Percentiles rank a stretch among this genome's conserved stretches.
Conservation (phyloP, 768 basidiomycete species). For the Tricholoma furcatifolium region DNA sequence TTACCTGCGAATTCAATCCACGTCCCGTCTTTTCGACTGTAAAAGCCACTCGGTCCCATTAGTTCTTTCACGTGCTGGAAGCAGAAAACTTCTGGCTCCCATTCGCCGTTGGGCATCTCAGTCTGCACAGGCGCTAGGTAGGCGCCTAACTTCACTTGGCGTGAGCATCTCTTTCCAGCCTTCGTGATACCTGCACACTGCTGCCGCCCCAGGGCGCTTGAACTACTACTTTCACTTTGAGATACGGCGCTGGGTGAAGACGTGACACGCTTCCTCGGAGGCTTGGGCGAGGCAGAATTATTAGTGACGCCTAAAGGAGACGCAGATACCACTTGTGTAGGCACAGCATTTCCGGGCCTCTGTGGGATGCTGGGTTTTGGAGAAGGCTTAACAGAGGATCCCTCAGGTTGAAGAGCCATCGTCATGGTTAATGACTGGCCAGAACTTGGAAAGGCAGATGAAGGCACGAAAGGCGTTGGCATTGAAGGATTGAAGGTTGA, state of each 20-base stretch:
- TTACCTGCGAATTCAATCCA: slow-evolving; percentile 63
- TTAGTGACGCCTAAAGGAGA: slow-evolving; percentile 20
- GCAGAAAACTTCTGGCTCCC: slow-evolving; percentile 51
- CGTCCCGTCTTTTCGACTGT: slow-evolving; percentile 44
- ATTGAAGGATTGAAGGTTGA: slow-evolving; percentile 24
- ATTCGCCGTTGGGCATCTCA: slow-evolving; percentile 8
- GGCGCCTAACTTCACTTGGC: slow-evolving; percentile 49
- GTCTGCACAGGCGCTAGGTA: slow-evolving; percentile 6
- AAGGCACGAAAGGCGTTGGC: slow-evolving; percentile 33
- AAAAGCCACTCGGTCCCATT: slow-evolving; percentile 53
- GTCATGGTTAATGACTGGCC: slow-evolving; percentile 40
- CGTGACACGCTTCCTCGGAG: slow-evolving; percentile 19
- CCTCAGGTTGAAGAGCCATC: slow-evolving; percentile 30
- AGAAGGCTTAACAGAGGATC: slow-evolving; percentile 5
- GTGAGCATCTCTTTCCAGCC: slow-evolving; percentile 58
- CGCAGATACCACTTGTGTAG: slow-evolving; percentile 17
- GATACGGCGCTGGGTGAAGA: slow-evolving; percentile 21
- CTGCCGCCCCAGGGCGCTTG: slow-evolving; percentile 32
- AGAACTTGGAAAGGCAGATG: slow-evolving; percentile 32
- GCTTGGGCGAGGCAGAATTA: slow-evolving; percentile 9
- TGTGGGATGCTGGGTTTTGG: slow-evolving; percentile 15
- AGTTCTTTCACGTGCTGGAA: slow-evolving; percentile 62
- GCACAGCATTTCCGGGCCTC: slow-evolving; percentile 23
- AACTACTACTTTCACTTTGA: slow-evolving; percentile 7
- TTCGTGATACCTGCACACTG: slow-evolving; percentile 71